These are phyloP conservation scores for Citropsis articulata DNA, from an alignment of 345 rosid species.

Conservation along the genomic window DNA sequence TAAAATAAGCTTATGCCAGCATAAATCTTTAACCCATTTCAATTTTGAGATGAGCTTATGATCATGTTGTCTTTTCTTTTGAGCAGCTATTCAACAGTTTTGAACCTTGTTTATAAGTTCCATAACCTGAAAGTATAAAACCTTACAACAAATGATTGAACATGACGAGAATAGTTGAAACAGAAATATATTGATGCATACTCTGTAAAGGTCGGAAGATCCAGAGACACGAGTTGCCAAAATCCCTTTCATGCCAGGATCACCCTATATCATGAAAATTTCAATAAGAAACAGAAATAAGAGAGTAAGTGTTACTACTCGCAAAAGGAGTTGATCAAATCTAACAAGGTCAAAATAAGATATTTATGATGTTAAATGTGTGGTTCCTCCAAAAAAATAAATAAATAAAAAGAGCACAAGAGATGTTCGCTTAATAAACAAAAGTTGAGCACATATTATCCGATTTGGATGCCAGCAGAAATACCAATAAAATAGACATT, in stretches of 20 bases:
- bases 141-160: background rate
- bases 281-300: constrained; percentile 6
- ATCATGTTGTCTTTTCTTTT: background rate
- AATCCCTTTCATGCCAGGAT: constrained; percentile 84
- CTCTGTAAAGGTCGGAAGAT: constrained; percentile 80
- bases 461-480: background rate
- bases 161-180: background rate
- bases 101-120: background rate
- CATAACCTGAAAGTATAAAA: background rate
- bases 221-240: constrained; percentile 90
- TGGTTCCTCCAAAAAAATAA: background rate
- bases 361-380: background rate
- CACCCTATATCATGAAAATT: constrained; percentile 53
- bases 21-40: background rate
- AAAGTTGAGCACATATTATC: background rate
- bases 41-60: background rate
- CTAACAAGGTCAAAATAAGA: background rate
- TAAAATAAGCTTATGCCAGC: background rate
- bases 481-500: background rate
- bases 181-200: constrained; percentile 28
- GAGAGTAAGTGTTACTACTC: background rate
- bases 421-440: background rate
- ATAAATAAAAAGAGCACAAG: background rate
- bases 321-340: background rate
- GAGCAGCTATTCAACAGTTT: background rate